Evolutionary conservation across 768 basidiomycete species (phyloP).

Genomic region (Chiua virens): DNA sequence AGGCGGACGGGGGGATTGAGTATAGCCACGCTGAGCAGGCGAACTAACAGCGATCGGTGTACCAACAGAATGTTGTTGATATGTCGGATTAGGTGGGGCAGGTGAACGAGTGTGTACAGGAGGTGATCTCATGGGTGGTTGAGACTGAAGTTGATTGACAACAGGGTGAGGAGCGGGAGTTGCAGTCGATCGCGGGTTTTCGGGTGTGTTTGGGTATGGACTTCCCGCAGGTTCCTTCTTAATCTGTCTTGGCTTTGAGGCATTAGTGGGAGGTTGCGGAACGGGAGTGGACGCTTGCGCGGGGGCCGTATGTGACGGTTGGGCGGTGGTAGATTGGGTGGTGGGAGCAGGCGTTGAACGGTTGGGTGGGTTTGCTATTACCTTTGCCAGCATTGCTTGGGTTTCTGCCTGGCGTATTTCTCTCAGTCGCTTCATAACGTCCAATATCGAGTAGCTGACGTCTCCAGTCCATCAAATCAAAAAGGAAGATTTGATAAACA

Average conservation of each 20-base stretch:
- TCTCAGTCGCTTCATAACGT: conserved; percentile 39
- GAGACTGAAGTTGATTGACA: conserved; percentile 35
- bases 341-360: conserved; percentile 29
- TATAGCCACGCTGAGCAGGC: conserved; percentile 34
- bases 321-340: conserved; percentile 34
- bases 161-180: conserved; percentile 33
- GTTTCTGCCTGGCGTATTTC: conserved; percentile 28
- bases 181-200: conserved; percentile 28
- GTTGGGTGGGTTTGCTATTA: conserved; percentile 30
- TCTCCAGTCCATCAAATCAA: conserved; percentile 1
- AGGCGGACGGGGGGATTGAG: conserved; percentile 35
- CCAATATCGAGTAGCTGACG: conserved; percentile 58
- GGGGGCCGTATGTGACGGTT: conserved; percentile 35
- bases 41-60: conserved; percentile 25
- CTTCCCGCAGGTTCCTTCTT: conserved; percentile 33
- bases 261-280: conserved; percentile 29
- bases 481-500: background rate
- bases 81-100: conserved; percentile 15
- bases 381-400: conserved; percentile 23
- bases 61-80: conserved; percentile 21
- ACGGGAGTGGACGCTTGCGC: conserved; percentile 25
- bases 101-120: conserved; percentile 31
- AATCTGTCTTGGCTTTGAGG: conserved; percentile 22
- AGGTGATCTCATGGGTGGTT: conserved; percentile 28
- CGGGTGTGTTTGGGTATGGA: conserved; percentile 28